Conservation (phyloP, 108 stramenopile genomes). For the Nannochloropsis granulata region DNA sequence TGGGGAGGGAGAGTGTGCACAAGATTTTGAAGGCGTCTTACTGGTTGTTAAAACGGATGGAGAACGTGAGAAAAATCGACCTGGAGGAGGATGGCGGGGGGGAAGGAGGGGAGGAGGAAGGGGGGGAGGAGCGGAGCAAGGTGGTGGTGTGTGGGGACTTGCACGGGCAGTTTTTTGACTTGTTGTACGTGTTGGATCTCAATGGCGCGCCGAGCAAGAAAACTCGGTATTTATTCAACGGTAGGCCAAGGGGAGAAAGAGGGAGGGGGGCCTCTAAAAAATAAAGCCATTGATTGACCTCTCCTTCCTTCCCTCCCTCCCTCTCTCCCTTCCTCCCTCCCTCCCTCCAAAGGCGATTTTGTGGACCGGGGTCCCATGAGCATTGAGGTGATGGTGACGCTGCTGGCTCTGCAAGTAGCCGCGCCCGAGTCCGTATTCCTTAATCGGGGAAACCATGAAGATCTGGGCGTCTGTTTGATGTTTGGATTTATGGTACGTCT, state of each 20-base stretch:
- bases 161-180: constrained; percentile 39
- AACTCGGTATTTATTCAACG: constrained; percentile 37
- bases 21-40: constrained; percentile 9
- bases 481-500: background rate
- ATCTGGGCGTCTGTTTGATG: background rate
- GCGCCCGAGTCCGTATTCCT: constrained; percentile 26
- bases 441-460: constrained; percentile 53
- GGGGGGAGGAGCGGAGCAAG: background rate
- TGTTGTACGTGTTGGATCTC: constrained; percentile 19
- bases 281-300: too few relatives aligned
- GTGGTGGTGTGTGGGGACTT: constrained; percentile 23
- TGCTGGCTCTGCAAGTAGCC: constrained; percentile 17
- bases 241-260: too few relatives aligned
- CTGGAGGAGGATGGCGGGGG: background rate
- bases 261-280: too few relatives aligned
- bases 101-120: background rate
- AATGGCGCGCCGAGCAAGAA: constrained; percentile 10
- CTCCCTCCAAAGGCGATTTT: constrained; percentile 11
- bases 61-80: background rate
- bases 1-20: background rate
- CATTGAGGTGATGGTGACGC: constrained; percentile 20
- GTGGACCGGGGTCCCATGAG: constrained; percentile 32
- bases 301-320: too few relatives aligned
- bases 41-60: background rate
- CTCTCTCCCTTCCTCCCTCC: too few relatives aligned